Evolutionary conservation across 805 yeast genomes (phyloP), one percentile per base, ranked within the genome.

Genomic region (Barnettozyma californica): DNA sequence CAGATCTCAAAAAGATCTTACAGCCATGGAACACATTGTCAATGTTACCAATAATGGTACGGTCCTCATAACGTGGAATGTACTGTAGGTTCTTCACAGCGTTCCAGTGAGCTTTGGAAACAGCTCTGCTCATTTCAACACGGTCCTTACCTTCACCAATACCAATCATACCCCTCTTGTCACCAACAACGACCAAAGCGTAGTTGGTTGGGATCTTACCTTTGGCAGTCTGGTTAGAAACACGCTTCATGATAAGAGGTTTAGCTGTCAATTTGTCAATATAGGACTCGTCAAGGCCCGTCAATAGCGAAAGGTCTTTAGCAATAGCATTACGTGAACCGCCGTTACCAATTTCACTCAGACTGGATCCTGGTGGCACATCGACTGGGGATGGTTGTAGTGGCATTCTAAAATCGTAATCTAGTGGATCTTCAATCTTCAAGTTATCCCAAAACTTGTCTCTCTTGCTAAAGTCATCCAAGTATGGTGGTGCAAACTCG

Each of bases 101-200:
- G 61, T 87, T 84, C 95, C 96, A 87, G 66, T 84, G 89, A 5
- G 98, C 96, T 64, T 88, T 87, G 37, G 78, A 70, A 31, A 84
- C 76, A 2, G 98, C 96, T 47, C 77, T 76, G 45, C 84, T 71
- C 70, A 84, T 78, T 51, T 84, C 88, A 48, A 79, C 83, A 56
- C 89, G 75, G 52, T 94, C 92, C 63, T 87, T 88, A 53, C 98
- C 99, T 67, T 90, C 95, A 44, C 98, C 99, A 43, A 91, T 73
- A 34, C 98, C 98, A 51, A 94, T 75, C 84, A 89, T 86, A 54
- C 99, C 99, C 55, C 87, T 86, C 47, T 83, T 78, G 68, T 94
- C 96, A 43, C 99, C 99, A 14, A 87, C 97, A 34, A 90, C 86
- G 13, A 90, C 92, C 53, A 94, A 67, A 0, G 90, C 85, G 67